A percentile compares a stretch with the other conserved stretches of the same genome.
These are phyloP conservation scores for Thraustochytrium sp. DNA, from an alignment of 352 stramenopile species.

Conservation along the genomic window DNA sequence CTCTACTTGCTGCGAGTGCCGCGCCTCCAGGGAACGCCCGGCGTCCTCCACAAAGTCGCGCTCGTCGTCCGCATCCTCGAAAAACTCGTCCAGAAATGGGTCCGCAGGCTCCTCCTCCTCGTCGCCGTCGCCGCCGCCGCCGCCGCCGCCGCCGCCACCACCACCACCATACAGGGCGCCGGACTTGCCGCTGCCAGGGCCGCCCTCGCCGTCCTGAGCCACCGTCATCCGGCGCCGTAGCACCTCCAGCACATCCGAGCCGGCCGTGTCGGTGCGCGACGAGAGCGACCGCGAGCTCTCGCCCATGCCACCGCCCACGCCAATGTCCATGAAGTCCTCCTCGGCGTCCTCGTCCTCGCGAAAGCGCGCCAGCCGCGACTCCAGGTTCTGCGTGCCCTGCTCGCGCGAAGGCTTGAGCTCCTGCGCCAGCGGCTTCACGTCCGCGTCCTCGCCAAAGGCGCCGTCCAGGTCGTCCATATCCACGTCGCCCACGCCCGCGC, in stretches of 20 bases:
- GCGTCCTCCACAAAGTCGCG: conserved; percentile 32
- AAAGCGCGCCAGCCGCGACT: conserved; percentile 17
- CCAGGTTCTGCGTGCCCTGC: neutral
- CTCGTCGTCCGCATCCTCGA: conserved; percentile 31
- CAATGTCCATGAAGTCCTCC: conserved; percentile 31
- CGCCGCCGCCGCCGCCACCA: neutral
- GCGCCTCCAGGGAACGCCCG: conserved; percentile 9
- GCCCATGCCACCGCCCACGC: neutral
- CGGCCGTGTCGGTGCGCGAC: neutral
- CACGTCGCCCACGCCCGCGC: neutral
- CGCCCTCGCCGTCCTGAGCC: neutral
- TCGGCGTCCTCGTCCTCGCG: neutral
- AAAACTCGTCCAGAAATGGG: conserved; percentile 37
- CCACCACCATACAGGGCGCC: neutral
- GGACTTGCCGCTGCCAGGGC: neutral
- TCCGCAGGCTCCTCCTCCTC: neutral
- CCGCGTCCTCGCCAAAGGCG: conserved; percentile 25
- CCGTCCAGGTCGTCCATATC: conserved; percentile 27
- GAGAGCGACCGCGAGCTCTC: neutral
- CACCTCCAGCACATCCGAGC: neutral
- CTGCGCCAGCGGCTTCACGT: neutral
- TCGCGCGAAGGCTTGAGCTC: neutral
- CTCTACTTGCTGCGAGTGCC: conserved; percentile 32
- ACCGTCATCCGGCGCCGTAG: neutral
- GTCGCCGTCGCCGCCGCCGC: neutral